phyloP scores from a whole-genome alignment of 2,329 filamentous ascomycete genomes.

The Colletotrichum sp. region DNA sequence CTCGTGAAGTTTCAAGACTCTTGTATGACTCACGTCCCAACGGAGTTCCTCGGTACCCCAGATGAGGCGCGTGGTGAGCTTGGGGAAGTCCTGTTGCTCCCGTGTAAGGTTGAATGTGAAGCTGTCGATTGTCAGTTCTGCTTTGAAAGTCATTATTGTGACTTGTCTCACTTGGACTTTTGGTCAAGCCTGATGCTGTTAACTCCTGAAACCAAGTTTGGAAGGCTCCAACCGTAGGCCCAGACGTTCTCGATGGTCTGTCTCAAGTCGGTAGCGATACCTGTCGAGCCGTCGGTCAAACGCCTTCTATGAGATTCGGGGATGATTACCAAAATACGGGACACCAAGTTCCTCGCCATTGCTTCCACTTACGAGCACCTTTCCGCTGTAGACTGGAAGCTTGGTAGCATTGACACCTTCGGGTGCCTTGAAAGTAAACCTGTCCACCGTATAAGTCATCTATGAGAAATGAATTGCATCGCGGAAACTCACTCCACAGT shows the following conservation, averaged over 20 bases:
- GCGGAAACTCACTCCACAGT: neutral
- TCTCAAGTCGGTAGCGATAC: conserved; percentile 10
- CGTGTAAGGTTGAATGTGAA: conserved; percentile 18
- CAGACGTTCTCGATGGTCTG: conserved; percentile 9
- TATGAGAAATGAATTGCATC: neutral
- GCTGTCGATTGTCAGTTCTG: neutral
- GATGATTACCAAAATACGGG: conserved; percentile 30
- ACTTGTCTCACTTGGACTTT: neutral
- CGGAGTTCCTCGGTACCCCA: conserved; percentile 28
- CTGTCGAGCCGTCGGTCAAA: neutral
- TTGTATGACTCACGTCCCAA: conserved; percentile 22
- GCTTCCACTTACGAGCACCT: conserved; percentile 33
- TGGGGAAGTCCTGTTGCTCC: conserved; percentile 18
- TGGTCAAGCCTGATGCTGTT: neutral
- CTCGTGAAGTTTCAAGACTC: rapidly evolving
- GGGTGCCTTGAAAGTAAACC: neutral
- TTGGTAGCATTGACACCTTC: conserved; percentile 25
- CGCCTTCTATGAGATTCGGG: neutral
- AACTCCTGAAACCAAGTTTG: neutral
- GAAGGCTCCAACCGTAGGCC: neutral
- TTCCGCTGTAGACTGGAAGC: conserved; percentile 38
- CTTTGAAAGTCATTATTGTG: rapidly evolving
- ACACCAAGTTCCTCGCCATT: conserved; percentile 36
- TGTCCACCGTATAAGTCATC: neutral
- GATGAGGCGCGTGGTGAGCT: neutral